phyloP scores from a whole-genome alignment of 768 basidiomycete genomes.

The Agaricus subrufescens region DNA sequence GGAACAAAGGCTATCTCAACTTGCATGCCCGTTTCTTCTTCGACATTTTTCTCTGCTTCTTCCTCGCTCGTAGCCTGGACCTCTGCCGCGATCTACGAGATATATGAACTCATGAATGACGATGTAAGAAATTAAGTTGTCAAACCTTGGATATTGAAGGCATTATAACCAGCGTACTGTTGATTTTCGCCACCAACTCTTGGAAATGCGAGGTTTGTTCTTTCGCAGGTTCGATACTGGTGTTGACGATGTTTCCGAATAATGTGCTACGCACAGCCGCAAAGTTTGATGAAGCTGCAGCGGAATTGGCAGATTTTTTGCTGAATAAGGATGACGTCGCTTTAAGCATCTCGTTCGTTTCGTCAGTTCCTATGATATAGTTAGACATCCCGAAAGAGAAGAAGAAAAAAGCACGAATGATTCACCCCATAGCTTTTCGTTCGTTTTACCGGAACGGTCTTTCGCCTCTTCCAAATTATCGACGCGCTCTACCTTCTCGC shows the following conservation, averaged over 20 bases:
- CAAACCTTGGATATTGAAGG: conserved; percentile 46
- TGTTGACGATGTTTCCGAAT: conserved; percentile 30
- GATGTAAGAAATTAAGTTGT: background rate
- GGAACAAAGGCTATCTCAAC: conserved; percentile 81
- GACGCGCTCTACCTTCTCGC: conserved; percentile 2
- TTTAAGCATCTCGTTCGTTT: conserved; percentile 7
- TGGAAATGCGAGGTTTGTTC: conserved; percentile 31
- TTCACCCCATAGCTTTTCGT: conserved; percentile 26
- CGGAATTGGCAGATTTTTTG: conserved; percentile 11
- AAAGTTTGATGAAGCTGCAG: conserved; percentile 20
- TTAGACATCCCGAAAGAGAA: background rate
- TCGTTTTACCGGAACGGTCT: conserved; percentile 13
- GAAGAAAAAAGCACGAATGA: background rate
- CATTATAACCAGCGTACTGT: conserved; percentile 56
- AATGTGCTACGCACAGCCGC: conserved; percentile 33
- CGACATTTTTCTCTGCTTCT: background rate
- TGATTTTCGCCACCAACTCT: conserved; percentile 60
- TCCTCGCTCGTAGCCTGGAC: conserved; percentile 8
- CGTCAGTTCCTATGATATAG: conserved; percentile 1
- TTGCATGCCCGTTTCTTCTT: conserved; percentile 31
- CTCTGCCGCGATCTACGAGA: background rate
- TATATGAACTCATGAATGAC: background rate
- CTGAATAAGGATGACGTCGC: conserved; percentile 29
- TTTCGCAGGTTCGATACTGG: background rate
- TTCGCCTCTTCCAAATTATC: conserved; percentile 5